phyloP scores from a whole-genome alignment of 805 yeast species.

The Saccharomyces paradoxus region DNA sequence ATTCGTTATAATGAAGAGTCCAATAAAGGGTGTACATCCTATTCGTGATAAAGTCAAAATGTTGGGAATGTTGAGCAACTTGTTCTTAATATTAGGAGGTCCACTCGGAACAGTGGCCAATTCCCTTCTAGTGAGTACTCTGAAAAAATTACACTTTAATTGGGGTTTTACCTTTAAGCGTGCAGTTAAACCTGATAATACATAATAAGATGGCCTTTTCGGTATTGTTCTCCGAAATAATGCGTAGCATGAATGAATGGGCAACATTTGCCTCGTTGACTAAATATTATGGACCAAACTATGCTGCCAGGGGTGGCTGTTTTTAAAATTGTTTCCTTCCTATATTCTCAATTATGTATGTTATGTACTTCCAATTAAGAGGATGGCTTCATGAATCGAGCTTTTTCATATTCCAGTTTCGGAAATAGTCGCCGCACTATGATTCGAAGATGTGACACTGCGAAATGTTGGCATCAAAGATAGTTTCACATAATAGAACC shows the following conservation, averaged over 20 bases:
- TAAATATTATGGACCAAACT: background rate
- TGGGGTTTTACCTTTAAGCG: background rate
- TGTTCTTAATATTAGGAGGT: background rate
- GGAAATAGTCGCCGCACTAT: background rate
- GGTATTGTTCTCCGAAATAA: background rate
- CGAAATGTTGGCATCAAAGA: background rate
- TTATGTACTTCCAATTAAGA: background rate
- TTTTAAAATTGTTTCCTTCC: background rate
- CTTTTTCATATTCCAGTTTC: background rate
- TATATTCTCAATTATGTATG: background rate
- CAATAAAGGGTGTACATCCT: constrained; percentile 76
- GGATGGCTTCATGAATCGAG: background rate
- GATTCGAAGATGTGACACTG: background rate
- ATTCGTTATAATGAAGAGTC: constrained; percentile 62
- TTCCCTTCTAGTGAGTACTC: background rate
- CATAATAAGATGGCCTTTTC: background rate
- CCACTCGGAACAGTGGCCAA: background rate
- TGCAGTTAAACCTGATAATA: background rate
- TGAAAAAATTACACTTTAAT: background rate
- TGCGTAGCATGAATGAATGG: background rate
- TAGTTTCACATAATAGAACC: background rate
- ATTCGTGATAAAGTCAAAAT: constrained; percentile 73
- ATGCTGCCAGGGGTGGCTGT: background rate
- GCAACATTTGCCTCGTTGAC: background rate
- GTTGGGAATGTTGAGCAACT: constrained; percentile 51